phyloP scores from a whole-genome alignment of 2,329 filamentous ascomycete genomes.

The Pestalotiopsis sp. region DNA sequence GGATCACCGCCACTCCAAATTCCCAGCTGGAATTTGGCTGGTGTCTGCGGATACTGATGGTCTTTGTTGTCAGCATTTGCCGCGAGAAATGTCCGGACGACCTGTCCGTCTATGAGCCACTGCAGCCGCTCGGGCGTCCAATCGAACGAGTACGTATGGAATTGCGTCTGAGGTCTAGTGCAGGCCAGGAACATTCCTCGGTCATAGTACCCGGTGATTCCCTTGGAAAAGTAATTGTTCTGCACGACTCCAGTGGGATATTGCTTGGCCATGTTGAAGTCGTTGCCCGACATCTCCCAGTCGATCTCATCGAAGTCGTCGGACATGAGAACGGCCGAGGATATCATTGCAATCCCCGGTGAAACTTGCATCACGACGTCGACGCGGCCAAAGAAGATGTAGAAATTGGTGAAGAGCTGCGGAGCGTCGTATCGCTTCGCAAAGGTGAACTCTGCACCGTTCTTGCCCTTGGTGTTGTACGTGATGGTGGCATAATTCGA shows the following conservation, averaged over 20 bases:
- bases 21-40: constrained; percentile 34
- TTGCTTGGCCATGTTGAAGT: constrained; percentile 30
- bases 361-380: constrained; percentile 35
- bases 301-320: constrained; percentile 35
- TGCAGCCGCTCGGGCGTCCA: constrained; percentile 31
- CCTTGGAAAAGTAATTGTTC: constrained; percentile 28
- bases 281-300: constrained; percentile 35
- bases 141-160: constrained; percentile 35
- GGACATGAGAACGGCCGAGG: constrained; percentile 30
- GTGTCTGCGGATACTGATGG: constrained; percentile 26
- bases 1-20: constrained; percentile 34
- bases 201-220: constrained; percentile 23
- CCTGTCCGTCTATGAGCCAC: constrained; percentile 32
- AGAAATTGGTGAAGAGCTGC: constrained; percentile 35
- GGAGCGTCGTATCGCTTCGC: constrained; percentile 29
- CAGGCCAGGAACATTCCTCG: constrained; percentile 3
- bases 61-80: constrained; percentile 24
- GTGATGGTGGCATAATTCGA: constrained; percentile 26
- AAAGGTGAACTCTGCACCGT: constrained; percentile 31
- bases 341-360: constrained; percentile 31
- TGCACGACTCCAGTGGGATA: constrained; percentile 29
- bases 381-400: constrained; percentile 33
- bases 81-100: constrained; percentile 27
- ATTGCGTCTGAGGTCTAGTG: constrained; percentile 27
- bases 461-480: constrained; percentile 25